Percentiles rank a stretch among this genome's conserved stretches.
Evolutionary conservation across 2,329 filamentous ascomycete genomes (phyloP).

Genomic region (Thelonectria discophora): DNA sequence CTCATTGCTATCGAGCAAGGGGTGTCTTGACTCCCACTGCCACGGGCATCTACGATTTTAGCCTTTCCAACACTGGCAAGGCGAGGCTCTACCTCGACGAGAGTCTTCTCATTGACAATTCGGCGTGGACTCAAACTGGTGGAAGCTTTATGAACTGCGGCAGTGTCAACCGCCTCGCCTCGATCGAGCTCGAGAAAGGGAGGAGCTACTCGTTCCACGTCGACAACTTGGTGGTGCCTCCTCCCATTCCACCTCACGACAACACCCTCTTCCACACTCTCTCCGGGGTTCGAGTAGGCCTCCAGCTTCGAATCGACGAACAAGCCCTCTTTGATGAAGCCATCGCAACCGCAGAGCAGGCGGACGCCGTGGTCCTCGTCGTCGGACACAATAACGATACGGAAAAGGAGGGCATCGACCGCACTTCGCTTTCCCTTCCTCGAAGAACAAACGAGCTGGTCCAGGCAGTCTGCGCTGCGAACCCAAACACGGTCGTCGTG

Average conservation of each 20-base stretch:
- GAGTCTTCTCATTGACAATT: slow-evolving; percentile 11
- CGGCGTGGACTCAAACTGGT: not conserved
- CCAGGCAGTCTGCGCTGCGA: not conserved
- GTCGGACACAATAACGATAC: slow-evolving; percentile 16
- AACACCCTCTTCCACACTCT: slow-evolving; percentile 39
- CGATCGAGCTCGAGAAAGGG: not conserved
- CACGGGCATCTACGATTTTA: not conserved
- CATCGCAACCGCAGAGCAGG: slow-evolving; percentile 2
- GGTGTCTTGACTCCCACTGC: not conserved
- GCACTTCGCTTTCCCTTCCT: slow-evolving; percentile 3
- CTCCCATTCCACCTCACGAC: slow-evolving; percentile 32
- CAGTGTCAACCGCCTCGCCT: not conserved
- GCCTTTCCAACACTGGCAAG: slow-evolving; percentile 3
- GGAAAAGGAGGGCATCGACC: slow-evolving; percentile 2
- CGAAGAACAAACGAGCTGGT: slow-evolving; percentile 2
- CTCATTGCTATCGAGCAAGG: not conserved
- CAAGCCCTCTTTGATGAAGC: slow-evolving; percentile 2
- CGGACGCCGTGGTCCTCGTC: slow-evolving; percentile 12
- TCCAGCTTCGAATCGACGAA: slow-evolving; percentile 2
- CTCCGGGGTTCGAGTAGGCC: slow-evolving; percentile 30
- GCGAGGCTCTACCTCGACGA: slow-evolving; percentile 1
- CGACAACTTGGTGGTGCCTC: slow-evolving; percentile 34
- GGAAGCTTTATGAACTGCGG: slow-evolving; percentile 9
- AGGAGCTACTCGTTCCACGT: slow-evolving; percentile 11
- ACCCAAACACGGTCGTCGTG: slow-evolving; percentile 2